Percentiles rank a stretch among this genome's conserved stretches.
phyloP scores from a whole-genome alignment of 345 rosid genomes.

The Eucalyptus microcorys region DNA sequence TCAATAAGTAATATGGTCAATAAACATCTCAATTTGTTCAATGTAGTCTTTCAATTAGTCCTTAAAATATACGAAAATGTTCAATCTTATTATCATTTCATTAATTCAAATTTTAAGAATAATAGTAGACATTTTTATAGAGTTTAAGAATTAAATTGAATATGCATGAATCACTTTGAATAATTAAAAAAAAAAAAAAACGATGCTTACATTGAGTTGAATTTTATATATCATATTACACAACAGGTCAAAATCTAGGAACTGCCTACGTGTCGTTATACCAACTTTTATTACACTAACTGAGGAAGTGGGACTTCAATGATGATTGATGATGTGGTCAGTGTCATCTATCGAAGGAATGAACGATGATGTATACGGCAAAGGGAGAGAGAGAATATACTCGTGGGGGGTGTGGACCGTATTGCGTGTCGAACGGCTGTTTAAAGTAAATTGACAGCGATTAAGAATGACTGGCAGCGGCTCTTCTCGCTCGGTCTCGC shows the following conservation, averaged over 20 bases:
- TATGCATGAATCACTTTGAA: rapidly evolving
- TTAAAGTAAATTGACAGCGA: neutral
- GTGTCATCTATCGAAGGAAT: neutral
- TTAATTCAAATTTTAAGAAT: too few relatives aligned
- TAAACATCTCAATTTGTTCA: too few relatives aligned
- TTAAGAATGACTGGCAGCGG: neutral
- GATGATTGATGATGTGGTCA: neutral
- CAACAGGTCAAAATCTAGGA: too few relatives aligned
- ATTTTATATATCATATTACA: too few relatives aligned
- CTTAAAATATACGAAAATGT: too few relatives aligned
- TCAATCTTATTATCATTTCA: rapidly evolving
- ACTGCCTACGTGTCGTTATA: too few relatives aligned
- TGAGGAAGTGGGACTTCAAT: neutral
- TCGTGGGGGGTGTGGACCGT: neutral
- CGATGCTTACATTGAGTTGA: rapidly evolving
- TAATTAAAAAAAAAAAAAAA: too few relatives aligned
- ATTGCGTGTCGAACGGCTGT: neutral
- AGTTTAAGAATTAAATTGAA: too few relatives aligned
- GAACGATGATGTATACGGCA: too few relatives aligned
- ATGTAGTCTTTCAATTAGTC: rapidly evolving
- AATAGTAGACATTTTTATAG: too few relatives aligned
- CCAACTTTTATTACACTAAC: neutral
- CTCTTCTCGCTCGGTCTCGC: neutral
- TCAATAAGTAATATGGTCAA: rapidly evolving
- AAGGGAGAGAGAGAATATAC: neutral